phyloP scores from a whole-genome alignment of 73 alveolate genomes.

The Uronychia setigera region DNA sequence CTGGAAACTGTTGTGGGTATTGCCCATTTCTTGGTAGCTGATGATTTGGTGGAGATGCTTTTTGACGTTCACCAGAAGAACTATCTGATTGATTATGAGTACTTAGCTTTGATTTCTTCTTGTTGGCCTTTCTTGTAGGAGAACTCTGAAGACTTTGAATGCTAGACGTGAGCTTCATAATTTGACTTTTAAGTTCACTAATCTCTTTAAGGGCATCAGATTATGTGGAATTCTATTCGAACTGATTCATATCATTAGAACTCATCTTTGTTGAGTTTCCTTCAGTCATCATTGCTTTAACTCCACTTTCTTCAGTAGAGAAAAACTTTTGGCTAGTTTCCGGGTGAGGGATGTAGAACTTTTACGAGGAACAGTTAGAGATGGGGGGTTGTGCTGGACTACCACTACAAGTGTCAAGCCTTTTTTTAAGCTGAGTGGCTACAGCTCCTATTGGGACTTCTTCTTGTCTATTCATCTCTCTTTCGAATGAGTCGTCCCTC shows the following conservation, averaged over 20 bases:
- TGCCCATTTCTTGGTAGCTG: no score
- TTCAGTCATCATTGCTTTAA: no score
- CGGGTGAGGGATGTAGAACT: no score
- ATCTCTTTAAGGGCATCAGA: constrained; percentile 31
- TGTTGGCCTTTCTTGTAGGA: constrained; percentile 5
- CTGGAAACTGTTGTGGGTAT: background rate
- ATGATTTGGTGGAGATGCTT: no score
- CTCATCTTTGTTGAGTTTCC: no score
- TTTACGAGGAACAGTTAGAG: no score
- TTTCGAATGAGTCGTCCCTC: constrained; percentile 18
- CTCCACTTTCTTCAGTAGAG: no score
- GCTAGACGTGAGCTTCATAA: constrained; percentile 27
- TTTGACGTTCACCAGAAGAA: no score
- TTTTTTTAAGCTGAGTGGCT: background rate
- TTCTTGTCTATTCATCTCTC: constrained; percentile 8
- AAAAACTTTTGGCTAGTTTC: no score
- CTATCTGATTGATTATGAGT: no score
- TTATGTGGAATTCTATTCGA: background rate
- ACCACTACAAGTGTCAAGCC: background rate
- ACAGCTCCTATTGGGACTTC: background rate
- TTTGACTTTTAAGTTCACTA: constrained; percentile 37
- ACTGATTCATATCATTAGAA: no score
- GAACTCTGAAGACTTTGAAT: constrained; percentile 1
- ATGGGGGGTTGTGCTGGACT: no score
- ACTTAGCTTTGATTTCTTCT: background rate